These are phyloP conservation scores for Fusarium sororula DNA, from an alignment of 2,329 filamentous ascomycete species.

Conservation along the genomic window DNA sequence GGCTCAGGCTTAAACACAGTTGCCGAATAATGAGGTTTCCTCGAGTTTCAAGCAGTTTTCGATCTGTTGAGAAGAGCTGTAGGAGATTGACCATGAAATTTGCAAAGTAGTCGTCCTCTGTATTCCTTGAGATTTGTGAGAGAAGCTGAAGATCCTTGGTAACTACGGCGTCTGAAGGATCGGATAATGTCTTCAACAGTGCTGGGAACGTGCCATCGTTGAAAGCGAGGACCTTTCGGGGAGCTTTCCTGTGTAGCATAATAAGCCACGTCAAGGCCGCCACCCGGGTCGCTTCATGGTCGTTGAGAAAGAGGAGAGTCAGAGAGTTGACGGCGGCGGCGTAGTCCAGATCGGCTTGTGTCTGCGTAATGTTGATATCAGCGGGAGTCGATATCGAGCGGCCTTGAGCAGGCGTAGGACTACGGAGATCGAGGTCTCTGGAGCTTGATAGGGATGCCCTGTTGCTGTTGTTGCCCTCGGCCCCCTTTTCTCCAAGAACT, in stretches of 20 bases:
- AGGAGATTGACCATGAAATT: slow-evolving; percentile 98
- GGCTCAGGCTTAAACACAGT: slow-evolving; percentile 89
- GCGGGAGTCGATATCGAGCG: slow-evolving; percentile 58
- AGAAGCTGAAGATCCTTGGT: slow-evolving; percentile 92
- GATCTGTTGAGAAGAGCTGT: slow-evolving; percentile 94
- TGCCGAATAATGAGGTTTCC: slow-evolving; percentile 98
- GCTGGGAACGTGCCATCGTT: slow-evolving; percentile 98
- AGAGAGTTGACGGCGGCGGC: slow-evolving; percentile 92
- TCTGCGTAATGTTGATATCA: slow-evolving; percentile 53
- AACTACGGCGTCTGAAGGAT: slow-evolving; percentile 94
- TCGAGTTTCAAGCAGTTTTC: slow-evolving; percentile 87
- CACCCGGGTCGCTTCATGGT: slow-evolving; percentile 94
- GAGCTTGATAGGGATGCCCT: slow-evolving; percentile 63
- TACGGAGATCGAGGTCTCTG: slow-evolving; percentile 62
- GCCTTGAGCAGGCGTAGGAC: slow-evolving; percentile 61
- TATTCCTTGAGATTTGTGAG: slow-evolving; percentile 95
- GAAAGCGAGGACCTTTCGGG: slow-evolving; percentile 90
- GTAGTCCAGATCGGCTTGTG: slow-evolving; percentile 86
- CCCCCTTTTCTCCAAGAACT: slow-evolving; percentile 53
- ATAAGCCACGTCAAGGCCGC: slow-evolving; percentile 96
- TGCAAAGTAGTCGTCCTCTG: slow-evolving; percentile 95
- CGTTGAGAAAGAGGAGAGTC: slow-evolving; percentile 92
- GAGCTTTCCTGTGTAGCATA: slow-evolving; percentile 96
- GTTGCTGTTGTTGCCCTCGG: slow-evolving; percentile 59
- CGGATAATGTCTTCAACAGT: slow-evolving; percentile 92